phyloP scores from a whole-genome alignment of 2,329 filamentous ascomycete species.

The Botryotinia calthae region DNA sequence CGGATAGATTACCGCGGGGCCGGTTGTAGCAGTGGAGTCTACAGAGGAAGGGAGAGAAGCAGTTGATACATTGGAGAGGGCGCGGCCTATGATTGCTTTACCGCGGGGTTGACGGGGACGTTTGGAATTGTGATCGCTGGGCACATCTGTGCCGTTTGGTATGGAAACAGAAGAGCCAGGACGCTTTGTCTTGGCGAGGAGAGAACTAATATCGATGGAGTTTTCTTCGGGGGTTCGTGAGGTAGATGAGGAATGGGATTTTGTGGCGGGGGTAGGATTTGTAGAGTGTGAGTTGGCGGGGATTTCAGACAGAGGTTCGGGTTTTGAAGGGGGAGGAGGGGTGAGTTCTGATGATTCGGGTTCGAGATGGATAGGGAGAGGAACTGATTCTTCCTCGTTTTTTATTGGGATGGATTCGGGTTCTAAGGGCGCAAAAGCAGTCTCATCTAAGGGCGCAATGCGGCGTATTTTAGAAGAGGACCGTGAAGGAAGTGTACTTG shows the following conservation, averaged over 20 bases:
- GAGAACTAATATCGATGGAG: conserved; percentile 31
- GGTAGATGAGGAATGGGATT: not conserved
- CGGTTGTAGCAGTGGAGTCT: conserved; percentile 40
- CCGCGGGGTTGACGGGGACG: conserved; percentile 30
- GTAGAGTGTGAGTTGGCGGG: conserved; percentile 14
- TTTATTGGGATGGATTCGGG: conserved; percentile 20
- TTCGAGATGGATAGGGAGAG: conserved; percentile 7
- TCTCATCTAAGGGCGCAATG: conserved; percentile 26
- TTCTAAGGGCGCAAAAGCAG: conserved; percentile 27
- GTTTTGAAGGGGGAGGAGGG: conserved; percentile 13
- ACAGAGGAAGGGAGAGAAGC: conserved; percentile 43
- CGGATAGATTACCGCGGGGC: conserved; percentile 34
- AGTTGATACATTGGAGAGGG: conserved; percentile 56
- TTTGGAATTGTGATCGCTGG: conserved; percentile 30
- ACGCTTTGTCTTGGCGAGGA: conserved; percentile 37
- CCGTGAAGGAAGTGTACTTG: conserved; percentile 24
- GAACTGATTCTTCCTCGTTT: conserved; percentile 18
- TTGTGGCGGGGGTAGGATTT: conserved; percentile 19
- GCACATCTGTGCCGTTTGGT: not conserved
- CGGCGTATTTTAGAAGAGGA: conserved; percentile 18
- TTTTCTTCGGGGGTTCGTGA: not conserved
- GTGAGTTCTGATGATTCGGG: conserved; percentile 22
- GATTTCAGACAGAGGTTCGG: conserved; percentile 11
- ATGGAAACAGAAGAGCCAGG: conserved; percentile 22
- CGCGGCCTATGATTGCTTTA: conserved; percentile 52